phyloP scores from a whole-genome alignment of 345 rosid genomes.

The Mallotus nudiflorus region DNA sequence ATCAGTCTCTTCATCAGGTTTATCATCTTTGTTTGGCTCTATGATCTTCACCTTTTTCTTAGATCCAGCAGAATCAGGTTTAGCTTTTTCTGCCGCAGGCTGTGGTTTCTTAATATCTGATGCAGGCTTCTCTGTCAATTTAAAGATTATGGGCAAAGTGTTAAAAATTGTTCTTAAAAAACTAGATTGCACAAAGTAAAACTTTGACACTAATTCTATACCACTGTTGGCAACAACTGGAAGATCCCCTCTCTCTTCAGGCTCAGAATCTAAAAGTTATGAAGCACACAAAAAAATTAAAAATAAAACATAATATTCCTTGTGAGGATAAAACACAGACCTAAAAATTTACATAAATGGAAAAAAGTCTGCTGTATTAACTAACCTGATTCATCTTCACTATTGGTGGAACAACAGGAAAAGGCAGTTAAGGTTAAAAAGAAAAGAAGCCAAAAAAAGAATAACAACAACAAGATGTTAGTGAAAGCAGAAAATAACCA shows the following conservation, averaged over 20 bases:
- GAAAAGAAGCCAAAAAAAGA: slow-evolving; percentile 6
- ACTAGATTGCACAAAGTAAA: not conserved
- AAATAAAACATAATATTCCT: not conserved
- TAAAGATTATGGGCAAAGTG: not conserved
- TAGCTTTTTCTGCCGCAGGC: slow-evolving; percentile 14
- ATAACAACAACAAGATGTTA: not conserved
- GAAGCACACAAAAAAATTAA: not conserved
- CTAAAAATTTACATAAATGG: not conserved
- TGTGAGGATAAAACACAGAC: not conserved
- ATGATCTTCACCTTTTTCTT: slow-evolving; percentile 48
- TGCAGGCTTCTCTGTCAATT: slow-evolving; percentile 30
- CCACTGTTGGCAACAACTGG: slow-evolving; percentile 27
- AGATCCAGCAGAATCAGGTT: slow-evolving; percentile 21
- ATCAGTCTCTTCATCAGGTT: slow-evolving; percentile 26
- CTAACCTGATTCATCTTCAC: slow-evolving; percentile 22
- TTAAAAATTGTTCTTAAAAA: not conserved
- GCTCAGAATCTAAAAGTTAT: slow-evolving; percentile 25
- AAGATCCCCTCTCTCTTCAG: slow-evolving; percentile 21
- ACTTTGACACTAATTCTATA: slow-evolving; percentile 10
- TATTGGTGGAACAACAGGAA: slow-evolving; percentile 11
- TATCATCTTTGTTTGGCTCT: slow-evolving; percentile 39
- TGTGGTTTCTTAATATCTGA: slow-evolving; percentile 14
- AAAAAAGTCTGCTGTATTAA: not conserved
- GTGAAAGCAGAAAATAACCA: not conserved
- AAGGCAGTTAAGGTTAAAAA: slow-evolving; percentile 33